A percentile compares a stretch with the other conserved stretches of the same genome.
phyloP scores from a whole-genome alignment of 192 early-diverging fungal species.

The Allomyces arbusculus region DNA sequence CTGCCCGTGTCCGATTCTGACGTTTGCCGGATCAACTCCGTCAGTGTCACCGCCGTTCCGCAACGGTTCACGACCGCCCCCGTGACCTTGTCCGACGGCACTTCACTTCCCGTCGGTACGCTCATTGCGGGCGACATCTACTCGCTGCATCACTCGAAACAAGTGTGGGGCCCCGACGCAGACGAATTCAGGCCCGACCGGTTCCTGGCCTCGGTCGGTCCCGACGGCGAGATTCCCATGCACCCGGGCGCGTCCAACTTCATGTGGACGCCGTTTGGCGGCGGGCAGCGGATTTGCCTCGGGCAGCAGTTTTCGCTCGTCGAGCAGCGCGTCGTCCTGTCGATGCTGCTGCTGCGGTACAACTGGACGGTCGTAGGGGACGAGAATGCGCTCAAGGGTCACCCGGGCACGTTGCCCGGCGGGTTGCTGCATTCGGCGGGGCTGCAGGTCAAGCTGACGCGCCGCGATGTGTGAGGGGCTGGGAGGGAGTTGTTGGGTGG shows the following conservation, averaged over 20 bases:
- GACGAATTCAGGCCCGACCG: constrained; percentile 23
- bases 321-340: constrained; percentile 31
- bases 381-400: no score
- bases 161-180: constrained; percentile 16
- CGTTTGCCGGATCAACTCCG: no score
- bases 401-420: no score
- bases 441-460: no score
- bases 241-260: constrained; percentile 2
- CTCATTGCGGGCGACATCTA: constrained; percentile 19
- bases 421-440: no score
- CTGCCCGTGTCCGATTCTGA: no score
- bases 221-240: neutral
- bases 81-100: constrained; percentile 5
- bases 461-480: no score
- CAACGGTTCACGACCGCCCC: neutral
- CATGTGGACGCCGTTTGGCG: constrained; percentile 33
- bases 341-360: constrained; percentile 24
- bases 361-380: constrained; percentile 12
- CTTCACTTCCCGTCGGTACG: constrained; percentile 15
- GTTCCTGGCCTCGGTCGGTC: constrained; percentile 15
- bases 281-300: constrained; percentile 35
- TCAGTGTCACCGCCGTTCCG: neutral
- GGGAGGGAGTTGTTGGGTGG: no score
- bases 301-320: constrained; percentile 40
- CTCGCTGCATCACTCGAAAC: constrained; percentile 23